Conservation (phyloP, 257 asterid genomes). For the Henckelia pumila region DNA sequence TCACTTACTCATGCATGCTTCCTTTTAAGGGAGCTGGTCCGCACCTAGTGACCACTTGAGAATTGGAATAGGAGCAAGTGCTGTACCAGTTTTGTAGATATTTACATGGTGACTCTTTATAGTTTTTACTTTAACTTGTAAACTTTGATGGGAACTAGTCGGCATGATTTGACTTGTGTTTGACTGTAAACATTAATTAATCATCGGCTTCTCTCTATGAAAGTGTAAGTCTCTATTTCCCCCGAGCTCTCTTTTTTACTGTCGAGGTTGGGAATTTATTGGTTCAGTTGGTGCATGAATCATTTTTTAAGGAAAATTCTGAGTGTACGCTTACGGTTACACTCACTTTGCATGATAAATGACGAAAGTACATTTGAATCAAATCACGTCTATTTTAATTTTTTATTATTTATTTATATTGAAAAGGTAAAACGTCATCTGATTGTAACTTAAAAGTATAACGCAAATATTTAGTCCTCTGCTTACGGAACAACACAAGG, state of each 20-base stretch:
- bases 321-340: too few species aligned
- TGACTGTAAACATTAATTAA: background rate
- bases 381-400: too few species aligned
- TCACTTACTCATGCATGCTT: constrained; percentile 78
- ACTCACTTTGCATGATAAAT: too few species aligned
- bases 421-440: too few species aligned
- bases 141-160: background rate
- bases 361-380: too few species aligned
- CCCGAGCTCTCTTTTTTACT: background rate
- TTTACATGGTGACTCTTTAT: background rate
- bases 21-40: constrained; percentile 59
- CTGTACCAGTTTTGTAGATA: constrained; percentile 38
- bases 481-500: background rate
- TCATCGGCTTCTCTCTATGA: background rate
- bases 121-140: background rate
- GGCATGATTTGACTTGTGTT: background rate
- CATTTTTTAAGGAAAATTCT: too few species aligned
- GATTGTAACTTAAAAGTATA: too few species aligned
- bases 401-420: too few species aligned
- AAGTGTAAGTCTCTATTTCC: background rate
- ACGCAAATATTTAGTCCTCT: background rate
- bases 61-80: background rate
- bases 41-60: constrained; percentile 52
- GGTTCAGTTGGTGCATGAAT: too few species aligned
- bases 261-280: background rate